Percentiles rank a stretch among this genome's conserved stretches.
Conservation (phyloP, 1,284 basidiomycete genomes). For the Stereum hirsutum region DNA sequence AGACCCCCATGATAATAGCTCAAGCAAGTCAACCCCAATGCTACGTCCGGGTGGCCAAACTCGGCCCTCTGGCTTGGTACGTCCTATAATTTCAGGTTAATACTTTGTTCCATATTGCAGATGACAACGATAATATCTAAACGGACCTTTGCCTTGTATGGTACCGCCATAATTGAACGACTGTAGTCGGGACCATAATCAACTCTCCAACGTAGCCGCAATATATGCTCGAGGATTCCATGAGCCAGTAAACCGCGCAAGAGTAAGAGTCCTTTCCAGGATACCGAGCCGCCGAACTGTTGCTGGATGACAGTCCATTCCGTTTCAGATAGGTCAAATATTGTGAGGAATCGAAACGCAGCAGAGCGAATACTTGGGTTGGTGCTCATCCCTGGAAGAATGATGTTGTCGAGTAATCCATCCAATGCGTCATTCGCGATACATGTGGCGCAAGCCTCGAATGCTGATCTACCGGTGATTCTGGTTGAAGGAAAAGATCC, state of each 20-base stretch:
- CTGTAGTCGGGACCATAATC: slow-evolving; percentile 2
- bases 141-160: slow-evolving; percentile 7
- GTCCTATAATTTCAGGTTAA: slow-evolving; percentile 21
- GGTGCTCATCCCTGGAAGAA: slow-evolving; percentile 7
- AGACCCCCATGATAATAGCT: slow-evolving; percentile 45
- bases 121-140: background rate
- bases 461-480: slow-evolving; percentile 4
- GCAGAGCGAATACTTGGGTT: slow-evolving; percentile 6
- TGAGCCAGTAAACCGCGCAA: slow-evolving; percentile 29
- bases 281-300: slow-evolving; percentile 8
- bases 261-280: slow-evolving; percentile 29
- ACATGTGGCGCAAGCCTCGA: background rate
- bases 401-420: slow-evolving; percentile 5
- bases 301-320: slow-evolving; percentile 8
- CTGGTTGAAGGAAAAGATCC: slow-evolving; percentile 11
- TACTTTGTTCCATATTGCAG: background rate
- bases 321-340: background rate
- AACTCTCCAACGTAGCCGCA: slow-evolving; percentile 18
- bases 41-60: slow-evolving; percentile 44
- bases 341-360: slow-evolving; percentile 9
- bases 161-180: slow-evolving; percentile 3
- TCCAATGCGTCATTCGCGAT: slow-evolving; percentile 7
- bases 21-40: slow-evolving; percentile 37
- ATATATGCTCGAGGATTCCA: slow-evolving; percentile 27
- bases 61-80: slow-evolving; percentile 38